phyloP scores from a whole-genome alignment of 2,329 filamentous ascomycete species.

The Penicillium crustosum region DNA sequence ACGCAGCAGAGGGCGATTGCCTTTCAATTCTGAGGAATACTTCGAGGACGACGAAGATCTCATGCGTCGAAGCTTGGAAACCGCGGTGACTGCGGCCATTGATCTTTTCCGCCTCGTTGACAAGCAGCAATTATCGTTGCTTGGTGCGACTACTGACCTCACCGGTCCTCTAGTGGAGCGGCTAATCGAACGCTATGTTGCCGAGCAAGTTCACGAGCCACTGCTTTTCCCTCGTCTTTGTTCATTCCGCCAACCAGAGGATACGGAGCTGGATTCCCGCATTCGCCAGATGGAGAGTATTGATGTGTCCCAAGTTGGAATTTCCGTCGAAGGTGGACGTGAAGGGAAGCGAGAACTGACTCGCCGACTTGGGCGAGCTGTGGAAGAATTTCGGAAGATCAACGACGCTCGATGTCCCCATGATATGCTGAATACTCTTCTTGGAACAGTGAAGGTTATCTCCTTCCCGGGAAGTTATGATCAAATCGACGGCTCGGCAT shows the following conservation, averaged over 20 bases:
- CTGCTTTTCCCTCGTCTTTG: constrained; percentile 82
- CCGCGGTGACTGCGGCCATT: constrained; percentile 87
- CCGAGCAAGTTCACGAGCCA: constrained; percentile 83
- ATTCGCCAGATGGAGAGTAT: constrained; percentile 91
- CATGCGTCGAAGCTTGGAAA: constrained; percentile 85
- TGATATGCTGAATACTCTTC: constrained; percentile 80
- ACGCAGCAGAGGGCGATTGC: constrained; percentile 41
- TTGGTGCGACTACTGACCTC: constrained; percentile 89
- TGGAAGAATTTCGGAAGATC: constrained; percentile 89
- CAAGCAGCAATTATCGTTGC: constrained; percentile 86
- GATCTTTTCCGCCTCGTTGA: constrained; percentile 95
- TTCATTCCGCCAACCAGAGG: constrained; percentile 74
- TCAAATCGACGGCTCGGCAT: constrained; percentile 40
- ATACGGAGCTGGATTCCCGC: constrained; percentile 82
- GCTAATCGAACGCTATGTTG: constrained; percentile 90
- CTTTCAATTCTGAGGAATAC: constrained; percentile 65
- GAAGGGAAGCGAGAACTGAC: constrained; percentile 79
- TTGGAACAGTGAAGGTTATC: constrained; percentile 79
- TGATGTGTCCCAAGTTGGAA: constrained; percentile 91
- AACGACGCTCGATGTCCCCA: constrained; percentile 73
- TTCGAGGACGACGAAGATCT: constrained; percentile 88
- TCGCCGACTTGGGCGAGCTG: constrained; percentile 70
- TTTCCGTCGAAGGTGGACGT: constrained; percentile 75
- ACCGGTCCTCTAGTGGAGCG: constrained; percentile 90
- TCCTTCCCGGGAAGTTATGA: constrained; percentile 61